Evolutionary conservation across 495 filamentous ascomycete genomes (phyloP).

Genomic region (Aspergillus homomorphus): DNA sequence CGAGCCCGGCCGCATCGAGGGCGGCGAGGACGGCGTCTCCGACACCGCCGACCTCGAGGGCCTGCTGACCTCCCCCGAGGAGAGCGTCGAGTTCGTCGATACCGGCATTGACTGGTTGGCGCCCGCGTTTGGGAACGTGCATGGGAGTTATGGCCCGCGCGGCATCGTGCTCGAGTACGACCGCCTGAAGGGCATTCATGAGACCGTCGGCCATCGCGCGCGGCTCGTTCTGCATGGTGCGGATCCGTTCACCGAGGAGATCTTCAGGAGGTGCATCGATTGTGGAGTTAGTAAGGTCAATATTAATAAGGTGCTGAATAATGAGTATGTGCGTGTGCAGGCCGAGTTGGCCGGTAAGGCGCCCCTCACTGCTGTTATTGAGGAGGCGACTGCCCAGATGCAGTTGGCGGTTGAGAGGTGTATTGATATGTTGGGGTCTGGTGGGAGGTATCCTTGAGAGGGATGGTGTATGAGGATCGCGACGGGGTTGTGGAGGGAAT

Average conservation of each 20-base stretch:
- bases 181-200: constrained; percentile 59
- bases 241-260: constrained; percentile 68
- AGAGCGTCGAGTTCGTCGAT: constrained; percentile 70
- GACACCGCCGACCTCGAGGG: constrained; percentile 74
- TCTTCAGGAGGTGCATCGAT: constrained; percentile 65
- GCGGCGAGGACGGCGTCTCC: constrained; percentile 77
- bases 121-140: constrained; percentile 83
- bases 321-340: constrained; percentile 62
- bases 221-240: constrained; percentile 74
- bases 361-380: constrained; percentile 66
- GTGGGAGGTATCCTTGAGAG: constrained; percentile 53
- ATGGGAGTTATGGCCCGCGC: constrained; percentile 74
- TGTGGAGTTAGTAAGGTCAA: constrained; percentile 75
- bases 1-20: constrained; percentile 78
- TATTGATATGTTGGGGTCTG: constrained; percentile 68
- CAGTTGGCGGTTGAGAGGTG: constrained; percentile 71
- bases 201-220: constrained; percentile 59
- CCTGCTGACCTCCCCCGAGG: constrained; percentile 71
- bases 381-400: constrained; percentile 69
- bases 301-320: constrained; percentile 80
- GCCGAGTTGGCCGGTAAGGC: constrained; percentile 63
- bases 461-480: too few species aligned
- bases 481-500: too few species aligned
- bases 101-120: constrained; percentile 83
- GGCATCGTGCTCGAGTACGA: constrained; percentile 75